Evolutionary conservation across 805 yeast genomes (phyloP).

Genomic region (Jamesozyma lodderae): DNA sequence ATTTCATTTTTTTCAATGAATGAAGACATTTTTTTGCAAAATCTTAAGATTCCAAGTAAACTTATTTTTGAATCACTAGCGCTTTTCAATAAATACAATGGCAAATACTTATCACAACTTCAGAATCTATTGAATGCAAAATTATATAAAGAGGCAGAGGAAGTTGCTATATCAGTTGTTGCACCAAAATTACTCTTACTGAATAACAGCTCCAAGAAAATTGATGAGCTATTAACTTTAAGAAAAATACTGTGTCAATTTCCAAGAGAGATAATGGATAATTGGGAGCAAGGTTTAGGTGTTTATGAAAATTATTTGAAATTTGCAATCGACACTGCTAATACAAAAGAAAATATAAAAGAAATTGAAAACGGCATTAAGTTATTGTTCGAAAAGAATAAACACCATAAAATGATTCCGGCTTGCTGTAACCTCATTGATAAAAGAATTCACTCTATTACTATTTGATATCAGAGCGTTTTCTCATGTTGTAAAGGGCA

Average conservation of each 20-base stretch:
- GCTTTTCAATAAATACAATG: conserved; percentile 38
- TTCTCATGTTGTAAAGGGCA: no score
- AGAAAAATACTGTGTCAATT: conserved; percentile 33
- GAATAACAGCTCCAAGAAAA: conserved; percentile 12
- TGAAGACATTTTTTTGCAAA: conserved; percentile 23
- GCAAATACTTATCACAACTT: conserved; percentile 51
- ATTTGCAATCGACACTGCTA: conserved; percentile 20
- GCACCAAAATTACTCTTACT: conserved; percentile 59
- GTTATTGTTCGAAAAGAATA: conserved; percentile 31
- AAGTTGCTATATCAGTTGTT: conserved; percentile 42
- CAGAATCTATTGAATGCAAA: conserved; percentile 53
- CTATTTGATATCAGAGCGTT: no score
- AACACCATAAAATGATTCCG: conserved; percentile 25
- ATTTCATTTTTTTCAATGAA: conserved; percentile 13
- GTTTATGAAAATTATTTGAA: conserved; percentile 45
- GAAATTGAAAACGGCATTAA: conserved; percentile 41
- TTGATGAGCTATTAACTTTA: conserved; percentile 36
- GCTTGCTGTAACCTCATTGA: conserved; percentile 49
- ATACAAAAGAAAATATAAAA: conserved; percentile 26
- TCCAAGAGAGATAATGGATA: conserved; percentile 36
- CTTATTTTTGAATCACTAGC: conserved; percentile 55
- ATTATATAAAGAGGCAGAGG: conserved; percentile 55
- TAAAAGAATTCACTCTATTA: conserved; percentile 34
- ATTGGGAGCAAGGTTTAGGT: conserved; percentile 52
- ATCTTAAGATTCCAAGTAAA: conserved; percentile 40